These are phyloP conservation scores for Blastocystis sp. DNA, from an alignment of 352 stramenopile genomes.

Conservation along the genomic window DNA sequence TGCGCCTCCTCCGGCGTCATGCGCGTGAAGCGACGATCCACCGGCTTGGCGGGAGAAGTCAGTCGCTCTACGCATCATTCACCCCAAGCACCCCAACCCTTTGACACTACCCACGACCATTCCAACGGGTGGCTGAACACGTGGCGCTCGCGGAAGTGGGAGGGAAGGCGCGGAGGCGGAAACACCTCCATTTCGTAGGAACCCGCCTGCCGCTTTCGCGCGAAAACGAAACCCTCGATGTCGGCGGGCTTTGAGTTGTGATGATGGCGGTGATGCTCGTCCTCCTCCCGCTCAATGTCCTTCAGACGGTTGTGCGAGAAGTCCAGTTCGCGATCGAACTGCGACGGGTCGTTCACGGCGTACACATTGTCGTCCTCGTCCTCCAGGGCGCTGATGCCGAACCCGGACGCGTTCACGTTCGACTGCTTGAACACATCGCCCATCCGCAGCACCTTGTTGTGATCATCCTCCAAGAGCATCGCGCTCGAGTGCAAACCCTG, in stretches of 20 bases:
- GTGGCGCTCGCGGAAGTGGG: slow-evolving; percentile 39
- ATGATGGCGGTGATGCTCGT: slow-evolving; percentile 9
- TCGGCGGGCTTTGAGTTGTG: neutral
- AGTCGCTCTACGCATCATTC: slow-evolving; percentile 32
- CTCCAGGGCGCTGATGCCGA: slow-evolving; percentile 42
- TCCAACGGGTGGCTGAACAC: neutral
- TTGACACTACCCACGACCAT: slow-evolving; percentile 46
- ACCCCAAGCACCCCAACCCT: neutral
- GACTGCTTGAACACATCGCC: slow-evolving; percentile 42
- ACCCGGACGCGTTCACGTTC: slow-evolving; percentile 29
- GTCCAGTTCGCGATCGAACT: slow-evolving; percentile 56
- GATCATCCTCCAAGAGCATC: slow-evolving; percentile 49
- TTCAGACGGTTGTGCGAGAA: slow-evolving; percentile 15
- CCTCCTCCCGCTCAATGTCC: slow-evolving; percentile 23
- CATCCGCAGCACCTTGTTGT: slow-evolving; percentile 56
- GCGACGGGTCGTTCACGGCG: slow-evolving; percentile 8
- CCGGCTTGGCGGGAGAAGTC: neutral
- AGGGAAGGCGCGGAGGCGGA: slow-evolving; percentile 35
- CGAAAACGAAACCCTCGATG: slow-evolving; percentile 57
- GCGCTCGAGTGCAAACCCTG: slow-evolving; percentile 32
- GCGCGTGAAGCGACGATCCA: neutral
- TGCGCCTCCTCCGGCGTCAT: slow-evolving; percentile 41
- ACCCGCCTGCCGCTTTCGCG: neutral
- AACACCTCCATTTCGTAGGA: slow-evolving; percentile 10
- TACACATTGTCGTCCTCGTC: slow-evolving; percentile 69